Percentiles rank a stretch among this genome's conserved stretches.
These are phyloP conservation scores for Oryza punctata DNA, from an alignment of 176 grass and related monocot species.

Conservation along the genomic window DNA sequence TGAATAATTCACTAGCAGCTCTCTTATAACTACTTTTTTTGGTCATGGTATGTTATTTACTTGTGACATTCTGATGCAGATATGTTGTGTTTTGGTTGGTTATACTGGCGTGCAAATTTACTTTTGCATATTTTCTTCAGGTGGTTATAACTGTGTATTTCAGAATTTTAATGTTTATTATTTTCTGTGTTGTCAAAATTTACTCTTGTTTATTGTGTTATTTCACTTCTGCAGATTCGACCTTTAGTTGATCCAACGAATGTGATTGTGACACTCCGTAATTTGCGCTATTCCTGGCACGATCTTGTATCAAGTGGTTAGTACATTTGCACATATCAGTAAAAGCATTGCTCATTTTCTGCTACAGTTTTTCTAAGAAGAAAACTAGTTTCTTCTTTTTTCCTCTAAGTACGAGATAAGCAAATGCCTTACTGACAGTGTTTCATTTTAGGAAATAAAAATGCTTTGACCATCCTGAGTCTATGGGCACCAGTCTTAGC, in stretches of 20 bases:
- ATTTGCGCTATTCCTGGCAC: conserved; percentile 89
- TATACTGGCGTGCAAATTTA: conserved; percentile 87
- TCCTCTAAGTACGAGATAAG: conserved; percentile 1
- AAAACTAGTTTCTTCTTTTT: conserved; percentile 15
- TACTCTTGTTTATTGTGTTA: not conserved
- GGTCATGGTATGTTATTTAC: conserved; percentile 22
- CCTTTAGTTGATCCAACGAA: conserved; percentile 84
- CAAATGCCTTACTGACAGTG: conserved; percentile 17
- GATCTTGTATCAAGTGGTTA: conserved; percentile 88
- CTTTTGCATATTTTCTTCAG: conserved; percentile 98
- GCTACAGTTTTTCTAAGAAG: not conserved
- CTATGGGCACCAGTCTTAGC: conserved; percentile 89
- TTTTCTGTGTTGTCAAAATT: conserved; percentile 12
- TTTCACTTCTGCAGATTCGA: conserved; percentile 63
- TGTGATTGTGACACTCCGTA: conserved; percentile 63
- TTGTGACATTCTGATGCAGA: conserved; percentile 51
- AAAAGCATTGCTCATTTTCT: conserved; percentile 10
- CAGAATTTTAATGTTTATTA: conserved; percentile 30
- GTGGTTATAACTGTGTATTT: conserved; percentile 41
- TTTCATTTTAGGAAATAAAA: conserved; percentile 78
- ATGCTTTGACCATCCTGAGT: conserved; percentile 93
- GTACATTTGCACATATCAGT: conserved; percentile 34
- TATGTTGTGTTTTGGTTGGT: conserved; percentile 89
- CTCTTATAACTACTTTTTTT: conserved; percentile 9
- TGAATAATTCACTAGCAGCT: conserved; percentile 5